A percentile compares a stretch with the other conserved stretches of the same genome.
phyloP scores from a whole-genome alignment of 768 basidiomycete species.

The Termitomyces sp. region DNA sequence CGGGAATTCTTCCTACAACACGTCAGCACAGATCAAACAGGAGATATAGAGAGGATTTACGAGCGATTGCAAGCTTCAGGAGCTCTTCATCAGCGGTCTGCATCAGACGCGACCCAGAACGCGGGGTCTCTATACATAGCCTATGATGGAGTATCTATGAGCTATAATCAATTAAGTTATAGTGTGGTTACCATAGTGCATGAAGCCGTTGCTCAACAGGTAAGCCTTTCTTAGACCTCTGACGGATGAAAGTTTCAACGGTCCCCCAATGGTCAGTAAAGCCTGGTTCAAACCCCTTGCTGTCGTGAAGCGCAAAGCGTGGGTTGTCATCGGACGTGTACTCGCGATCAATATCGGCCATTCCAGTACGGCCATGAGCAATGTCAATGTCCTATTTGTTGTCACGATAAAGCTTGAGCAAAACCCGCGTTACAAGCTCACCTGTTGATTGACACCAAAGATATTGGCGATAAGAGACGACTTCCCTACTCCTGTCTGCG shows the following conservation, averaged over 20 bases:
- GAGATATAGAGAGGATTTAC: not conserved
- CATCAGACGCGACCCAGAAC: not conserved
- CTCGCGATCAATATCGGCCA: not conserved
- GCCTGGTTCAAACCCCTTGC: conserved; percentile 1
- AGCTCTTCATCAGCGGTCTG: not conserved
- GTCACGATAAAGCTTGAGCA: not conserved
- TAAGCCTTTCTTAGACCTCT: not conserved
- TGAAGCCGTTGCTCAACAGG: not conserved
- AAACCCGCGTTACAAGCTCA: not conserved
- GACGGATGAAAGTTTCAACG: not conserved
- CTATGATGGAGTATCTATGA: not conserved
- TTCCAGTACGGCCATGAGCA: not conserved
- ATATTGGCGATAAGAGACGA: not conserved
- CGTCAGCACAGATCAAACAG: not conserved
- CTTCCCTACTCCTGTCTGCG: conserved; percentile 3
- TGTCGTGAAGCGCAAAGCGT: conserved; percentile 1
- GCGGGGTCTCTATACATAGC: conserved; percentile 1
- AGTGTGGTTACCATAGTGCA: not conserved
- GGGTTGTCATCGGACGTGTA: not conserved
- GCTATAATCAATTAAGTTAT: not conserved
- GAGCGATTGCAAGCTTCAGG: not conserved
- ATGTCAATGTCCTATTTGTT: conserved; percentile 2
- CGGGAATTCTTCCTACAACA: not conserved
- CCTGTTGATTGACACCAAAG: not conserved
- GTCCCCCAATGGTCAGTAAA: not conserved